Base-by-base conservation (phyloP, 495 filamentous ascomycete species). In the Hypoxylon cercidicola region DNA sequence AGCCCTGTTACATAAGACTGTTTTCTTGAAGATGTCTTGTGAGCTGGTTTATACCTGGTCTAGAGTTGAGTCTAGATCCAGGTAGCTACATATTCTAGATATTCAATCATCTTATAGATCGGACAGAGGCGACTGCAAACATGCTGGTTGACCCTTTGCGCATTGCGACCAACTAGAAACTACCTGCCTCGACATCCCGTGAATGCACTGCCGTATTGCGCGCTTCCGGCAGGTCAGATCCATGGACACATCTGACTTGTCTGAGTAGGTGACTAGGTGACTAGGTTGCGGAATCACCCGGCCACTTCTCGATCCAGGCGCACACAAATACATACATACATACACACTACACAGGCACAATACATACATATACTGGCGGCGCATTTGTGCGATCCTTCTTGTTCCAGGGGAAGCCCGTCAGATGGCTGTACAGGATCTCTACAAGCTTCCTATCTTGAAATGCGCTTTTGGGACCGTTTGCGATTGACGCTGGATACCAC, bases 231-330 rank as follows among this genome's bases (percentile, higher is more conserved):
- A 64, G 60, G 60, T 60, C 49, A 64, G 60, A 68, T 68, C 55
- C 53, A 21, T 55, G 41, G 13, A 44, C 47, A 20, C 28, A 45
- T 52, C 41, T 54, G 58, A 53, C 54, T 59, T 64, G 39, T 52
- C 39, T 25, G 25, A 64, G 56, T 43, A 41, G 39, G 49, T 60
- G 55, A 18, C 21, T 43, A 41, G 39, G 49, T 60, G 55, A 18
- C 21, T 50, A 56, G 47, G 50, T 53, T 63, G 32, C 70, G 66
- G 66, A 70, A 68, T 70, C 62, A 72, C 48, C 70, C 70, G 70
- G 67, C 40, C 62, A 58, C n/a, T 55, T 62, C 48, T 56, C 52
- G 50, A 68, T 64, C 60, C 51, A 68, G 59, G 54, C 51, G 48
- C 37, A 47, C 23, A 52, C 23, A 23, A 35, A 55, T 19, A 46